phyloP scores from a whole-genome alignment of 768 basidiomycete genomes.

The Amanita exitialis region DNA sequence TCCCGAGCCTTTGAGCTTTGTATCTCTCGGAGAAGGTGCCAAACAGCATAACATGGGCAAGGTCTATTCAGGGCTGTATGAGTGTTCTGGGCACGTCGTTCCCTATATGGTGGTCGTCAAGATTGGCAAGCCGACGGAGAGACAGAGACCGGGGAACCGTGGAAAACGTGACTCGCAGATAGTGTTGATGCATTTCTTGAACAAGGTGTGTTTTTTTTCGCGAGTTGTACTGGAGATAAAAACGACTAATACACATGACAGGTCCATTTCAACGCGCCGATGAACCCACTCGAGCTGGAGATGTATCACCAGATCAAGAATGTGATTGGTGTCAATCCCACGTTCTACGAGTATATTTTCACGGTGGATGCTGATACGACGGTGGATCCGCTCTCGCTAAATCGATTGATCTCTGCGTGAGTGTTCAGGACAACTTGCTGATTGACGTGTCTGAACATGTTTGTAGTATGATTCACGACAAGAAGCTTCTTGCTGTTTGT shows the following conservation, averaged over 20 bases:
- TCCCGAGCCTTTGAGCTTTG: constrained; percentile 91
- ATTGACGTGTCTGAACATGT: constrained; percentile 3
- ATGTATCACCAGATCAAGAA: constrained; percentile 99
- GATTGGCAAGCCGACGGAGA: constrained; percentile 91
- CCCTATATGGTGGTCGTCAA: constrained; percentile 92
- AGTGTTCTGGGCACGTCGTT: constrained; percentile 89
- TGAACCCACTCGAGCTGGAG: constrained; percentile 95
- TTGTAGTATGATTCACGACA: constrained; percentile 93
- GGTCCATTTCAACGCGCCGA: constrained; percentile 95
- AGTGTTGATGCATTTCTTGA: constrained; percentile 93
- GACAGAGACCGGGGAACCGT: constrained; percentile 89
- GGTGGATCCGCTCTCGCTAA: constrained; percentile 79
- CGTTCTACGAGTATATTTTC: constrained; percentile 95
- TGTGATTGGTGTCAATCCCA: constrained; percentile 97
- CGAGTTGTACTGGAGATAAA: neutral
- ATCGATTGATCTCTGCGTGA: constrained; percentile 87
- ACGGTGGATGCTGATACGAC: constrained; percentile 94
- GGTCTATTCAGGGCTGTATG: constrained; percentile 93
- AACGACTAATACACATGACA: constrained; percentile 16
- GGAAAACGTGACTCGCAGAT: constrained; percentile 99
- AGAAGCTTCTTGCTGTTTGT: constrained; percentile 87
- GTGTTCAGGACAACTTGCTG: constrained; percentile 20
- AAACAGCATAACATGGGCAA: constrained; percentile 99
- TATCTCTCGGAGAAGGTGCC: constrained; percentile 87
- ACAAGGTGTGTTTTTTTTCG: constrained; percentile 71